phyloP scores from a whole-genome alignment of 2,329 filamentous ascomycete genomes.

The Penicillium glabrum region DNA sequence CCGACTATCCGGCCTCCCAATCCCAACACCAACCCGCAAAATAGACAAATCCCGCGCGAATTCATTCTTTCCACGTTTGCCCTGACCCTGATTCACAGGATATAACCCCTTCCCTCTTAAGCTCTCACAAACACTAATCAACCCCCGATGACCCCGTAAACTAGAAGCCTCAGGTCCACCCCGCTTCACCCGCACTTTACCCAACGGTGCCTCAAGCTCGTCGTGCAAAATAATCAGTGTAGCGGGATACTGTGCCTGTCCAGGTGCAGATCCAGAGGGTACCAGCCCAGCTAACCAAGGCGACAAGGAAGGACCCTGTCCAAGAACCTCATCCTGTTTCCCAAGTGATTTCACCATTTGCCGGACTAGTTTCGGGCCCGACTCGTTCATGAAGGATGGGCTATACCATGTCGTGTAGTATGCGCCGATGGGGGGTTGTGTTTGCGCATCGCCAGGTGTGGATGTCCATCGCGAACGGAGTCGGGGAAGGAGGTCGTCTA shows the following conservation, averaged over 20 bases:
- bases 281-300: neutral
- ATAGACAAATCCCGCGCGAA: constrained; percentile 39
- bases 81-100: constrained; percentile 17
- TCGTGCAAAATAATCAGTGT: constrained; percentile 81
- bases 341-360: constrained; percentile 57
- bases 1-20: constrained; percentile 75
- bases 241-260: constrained; percentile 5
- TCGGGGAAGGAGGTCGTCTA: constrained; percentile 59
- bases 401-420: constrained; percentile 61
- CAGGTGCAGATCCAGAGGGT: neutral
- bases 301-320: neutral
- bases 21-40: constrained; percentile 74
- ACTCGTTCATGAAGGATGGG: constrained; percentile 79
- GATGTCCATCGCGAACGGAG: constrained; percentile 44
- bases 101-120: constrained; percentile 48
- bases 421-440: constrained; percentile 28
- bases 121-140: constrained; percentile 63
- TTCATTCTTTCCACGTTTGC: constrained; percentile 22
- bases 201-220: constrained; percentile 74
- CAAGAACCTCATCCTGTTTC: constrained; percentile 3
- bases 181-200: constrained; percentile 63
- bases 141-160: constrained; percentile 70
- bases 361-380: constrained; percentile 67
- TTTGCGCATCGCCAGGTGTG: constrained; percentile 31
- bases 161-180: constrained; percentile 58